phyloP scores from a whole-genome alignment of 225 moss, liverwort and hornwort species.

The Rhytidiadelphus loreus region DNA sequence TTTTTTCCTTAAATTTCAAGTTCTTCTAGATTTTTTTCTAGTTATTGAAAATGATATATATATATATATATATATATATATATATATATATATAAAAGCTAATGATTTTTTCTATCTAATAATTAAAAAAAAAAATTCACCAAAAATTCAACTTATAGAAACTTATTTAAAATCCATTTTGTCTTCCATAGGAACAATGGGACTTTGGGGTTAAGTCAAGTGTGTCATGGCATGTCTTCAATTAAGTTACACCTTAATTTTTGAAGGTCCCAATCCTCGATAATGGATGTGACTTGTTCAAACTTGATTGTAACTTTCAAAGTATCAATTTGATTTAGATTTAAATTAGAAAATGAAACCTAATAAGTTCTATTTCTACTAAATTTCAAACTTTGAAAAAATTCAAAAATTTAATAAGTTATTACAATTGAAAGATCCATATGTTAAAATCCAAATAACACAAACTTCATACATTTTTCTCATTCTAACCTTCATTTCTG shows the following conservation, averaged over 20 bases:
- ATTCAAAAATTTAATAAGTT: background rate
- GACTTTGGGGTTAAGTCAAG: background rate
- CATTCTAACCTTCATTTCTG: background rate
- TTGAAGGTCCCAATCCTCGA: background rate
- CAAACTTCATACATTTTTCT: rapidly evolving
- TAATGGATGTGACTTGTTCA: background rate
- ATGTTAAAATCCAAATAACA: background rate
- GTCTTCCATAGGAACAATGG: background rate
- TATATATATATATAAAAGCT: too few species aligned
- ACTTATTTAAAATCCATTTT: background rate
- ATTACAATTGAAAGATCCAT: background rate
- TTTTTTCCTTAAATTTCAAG: too few species aligned
- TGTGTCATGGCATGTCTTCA: background rate
- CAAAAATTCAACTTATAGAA: background rate
- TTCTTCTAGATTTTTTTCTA: too few species aligned
- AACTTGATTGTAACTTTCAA: background rate
- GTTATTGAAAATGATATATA: too few species aligned
- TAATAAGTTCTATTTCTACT: background rate
- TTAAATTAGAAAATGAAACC: background rate
- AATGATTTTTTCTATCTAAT: background rate
- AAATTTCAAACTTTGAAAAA: too few species aligned
- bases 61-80: too few species aligned
- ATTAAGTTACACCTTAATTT: background rate
- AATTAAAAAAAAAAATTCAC: background rate
- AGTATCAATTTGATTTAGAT: background rate